Evolutionary conservation across 1,139 yeast genomes (phyloP).

Genomic region (Nakaseomyces sp.): DNA sequence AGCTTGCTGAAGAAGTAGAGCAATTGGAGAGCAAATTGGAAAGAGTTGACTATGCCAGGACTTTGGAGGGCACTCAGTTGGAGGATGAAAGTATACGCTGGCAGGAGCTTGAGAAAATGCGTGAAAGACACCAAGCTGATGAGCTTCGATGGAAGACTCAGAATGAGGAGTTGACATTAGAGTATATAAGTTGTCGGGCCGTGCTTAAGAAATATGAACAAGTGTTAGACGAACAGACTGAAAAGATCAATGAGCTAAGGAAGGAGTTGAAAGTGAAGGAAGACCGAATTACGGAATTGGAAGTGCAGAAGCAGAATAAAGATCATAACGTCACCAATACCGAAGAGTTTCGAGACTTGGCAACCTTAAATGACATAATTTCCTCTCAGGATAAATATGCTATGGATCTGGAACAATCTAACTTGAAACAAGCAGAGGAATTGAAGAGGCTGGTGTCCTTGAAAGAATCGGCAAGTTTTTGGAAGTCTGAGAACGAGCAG

Average conservation of each 20-base stretch:
- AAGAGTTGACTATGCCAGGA: too few relatives aligned
- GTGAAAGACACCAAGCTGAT: conserved; percentile 13
- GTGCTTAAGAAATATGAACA: conserved; percentile 19
- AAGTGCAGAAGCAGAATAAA: conserved; percentile 17
- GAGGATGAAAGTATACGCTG: conserved; percentile 7
- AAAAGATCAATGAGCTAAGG: conserved; percentile 17
- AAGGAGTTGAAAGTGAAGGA: conserved; percentile 20
- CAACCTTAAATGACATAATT: conserved; percentile 43
- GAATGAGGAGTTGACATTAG: conserved; percentile 15
- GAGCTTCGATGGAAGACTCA: conserved; percentile 12
- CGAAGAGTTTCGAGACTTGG: conserved; percentile 23
- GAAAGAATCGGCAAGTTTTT: conserved; percentile 40
- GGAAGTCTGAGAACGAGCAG: conserved; percentile 43
- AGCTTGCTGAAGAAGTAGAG: conserved; percentile 20
- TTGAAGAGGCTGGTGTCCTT: conserved; percentile 37
- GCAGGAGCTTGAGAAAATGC: conserved; percentile 16
- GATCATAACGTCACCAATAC: conserved; percentile 23
- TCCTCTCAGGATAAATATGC: conserved; percentile 50
- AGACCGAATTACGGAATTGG: conserved; percentile 21
- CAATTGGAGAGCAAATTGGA: too few relatives aligned
- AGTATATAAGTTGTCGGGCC: conserved; percentile 14
- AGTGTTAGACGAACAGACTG: conserved; percentile 17
- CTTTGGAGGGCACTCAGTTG: too few relatives aligned
- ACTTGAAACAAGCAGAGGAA: conserved; percentile 42
- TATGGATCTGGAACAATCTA: conserved; percentile 45